Base-by-base conservation (phyloP, 371 early-diverging fungal genomes). In the Phascolomyces articulosus region DNA sequence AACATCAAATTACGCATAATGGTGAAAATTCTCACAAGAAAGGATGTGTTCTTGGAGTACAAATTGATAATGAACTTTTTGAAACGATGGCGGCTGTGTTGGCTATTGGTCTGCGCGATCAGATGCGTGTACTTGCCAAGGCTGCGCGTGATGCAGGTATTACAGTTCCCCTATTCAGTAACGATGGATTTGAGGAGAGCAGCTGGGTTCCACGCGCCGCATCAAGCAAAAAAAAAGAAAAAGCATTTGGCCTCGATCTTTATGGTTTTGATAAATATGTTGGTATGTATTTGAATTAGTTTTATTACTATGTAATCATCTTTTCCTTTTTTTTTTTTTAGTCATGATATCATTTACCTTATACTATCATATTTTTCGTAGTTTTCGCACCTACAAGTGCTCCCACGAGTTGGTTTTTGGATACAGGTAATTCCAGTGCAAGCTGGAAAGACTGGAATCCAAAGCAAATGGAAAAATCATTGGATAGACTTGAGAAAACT, bases 261-360 rank as follows among this genome's bases (percentile, higher is more conserved):
- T 93, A 93, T 70, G 91, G 92, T 7, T 91, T 89, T 71, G 91
- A 91, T 77, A 92, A 92, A 72, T 91, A 91, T 74, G 84, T 91
- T 54, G 87, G 87, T 87, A 80, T 69, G 84, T 72, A 34, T n/a
- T n/a, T n/a, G n/a, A n/a, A n/a, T n/a, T n/a, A n/a, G n/a, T n/a
- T n/a, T n/a, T n/a, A n/a, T n/a, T n/a, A 34, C 6, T 34, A 34
- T 34, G 11, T 34, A 34, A 9, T 9, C 11, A 31, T 31, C 3
- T 6, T 7, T 15, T 7, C 26, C 41, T 20, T 7, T 41, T 11
- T 34, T 27, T 26, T 20, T 28, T 55, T n/a, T 13, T 4, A 34
- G 21, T 24, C 34, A 7, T 3, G 10, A 1, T 3, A 28, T 28
- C 44, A 4, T 44, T n/a, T 41, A 9, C 4, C 16, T 16, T 44